Conservation (phyloP, 2,329 filamentous ascomycete species). For the Beauveria rudraprayagi region DNA sequence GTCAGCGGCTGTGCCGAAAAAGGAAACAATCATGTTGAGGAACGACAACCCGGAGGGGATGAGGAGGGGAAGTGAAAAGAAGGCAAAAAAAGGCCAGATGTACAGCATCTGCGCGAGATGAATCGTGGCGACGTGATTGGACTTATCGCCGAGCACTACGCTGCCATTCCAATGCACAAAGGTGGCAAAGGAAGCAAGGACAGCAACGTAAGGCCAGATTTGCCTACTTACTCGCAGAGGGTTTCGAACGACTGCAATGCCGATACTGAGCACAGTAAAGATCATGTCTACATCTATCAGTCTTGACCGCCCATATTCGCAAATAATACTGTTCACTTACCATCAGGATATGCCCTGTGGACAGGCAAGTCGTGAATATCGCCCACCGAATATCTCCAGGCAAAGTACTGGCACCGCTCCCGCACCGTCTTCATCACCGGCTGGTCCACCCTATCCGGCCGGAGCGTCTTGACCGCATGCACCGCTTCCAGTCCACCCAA, state of each 20-base stretch:
- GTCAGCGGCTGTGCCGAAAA: neutral
- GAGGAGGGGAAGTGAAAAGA: conserved; percentile 80
- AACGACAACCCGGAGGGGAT: conserved; percentile 40
- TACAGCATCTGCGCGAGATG: conserved; percentile 93
- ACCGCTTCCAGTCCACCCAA: conserved; percentile 55
- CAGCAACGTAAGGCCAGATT: conserved; percentile 51
- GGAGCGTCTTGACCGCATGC: conserved; percentile 40
- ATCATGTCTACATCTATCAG: conserved; percentile 37
- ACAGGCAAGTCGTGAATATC: conserved; percentile 49
- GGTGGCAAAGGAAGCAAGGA: conserved; percentile 58
- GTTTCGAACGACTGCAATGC: conserved; percentile 46
- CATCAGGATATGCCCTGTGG: conserved; percentile 38
- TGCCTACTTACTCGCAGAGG: conserved; percentile 36
- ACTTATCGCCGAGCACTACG: conserved; percentile 90
- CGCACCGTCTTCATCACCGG: conserved; percentile 24
- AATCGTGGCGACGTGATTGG: conserved; percentile 83
- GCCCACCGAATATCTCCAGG: conserved; percentile 38
- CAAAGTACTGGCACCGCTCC: conserved; percentile 30
- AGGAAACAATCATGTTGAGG: conserved; percentile 13
- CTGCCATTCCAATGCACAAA: conserved; percentile 86
- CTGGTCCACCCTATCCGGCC: conserved; percentile 22
- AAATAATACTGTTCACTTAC: conserved; percentile 26
- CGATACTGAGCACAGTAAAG: conserved; percentile 55
- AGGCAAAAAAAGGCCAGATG: conserved; percentile 80
- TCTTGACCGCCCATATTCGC: conserved; percentile 9